phyloP scores from a whole-genome alignment of 176 grass and related monocot genomes.

The Triticum dicoccoides region DNA sequence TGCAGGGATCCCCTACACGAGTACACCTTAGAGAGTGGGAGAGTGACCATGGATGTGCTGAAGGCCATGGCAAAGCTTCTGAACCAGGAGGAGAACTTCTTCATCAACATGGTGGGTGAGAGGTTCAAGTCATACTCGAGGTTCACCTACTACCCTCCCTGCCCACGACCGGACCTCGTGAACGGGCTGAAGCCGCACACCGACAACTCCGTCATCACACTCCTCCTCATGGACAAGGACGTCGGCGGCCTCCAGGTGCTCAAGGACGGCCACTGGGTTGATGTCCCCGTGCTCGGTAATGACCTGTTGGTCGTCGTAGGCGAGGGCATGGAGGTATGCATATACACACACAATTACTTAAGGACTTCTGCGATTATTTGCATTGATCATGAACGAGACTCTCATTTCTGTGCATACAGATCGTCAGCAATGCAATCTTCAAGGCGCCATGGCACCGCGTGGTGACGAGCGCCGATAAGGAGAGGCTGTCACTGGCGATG shows the following conservation, averaged over 20 bases:
- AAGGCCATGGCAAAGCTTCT: slow-evolving; percentile 33
- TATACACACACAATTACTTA: too few relatives aligned
- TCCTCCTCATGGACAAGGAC: slow-evolving; percentile 49
- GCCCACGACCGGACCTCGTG: slow-evolving; percentile 52
- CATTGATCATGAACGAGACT: neutral
- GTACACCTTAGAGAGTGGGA: slow-evolving; percentile 27
- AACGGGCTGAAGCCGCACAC: slow-evolving; percentile 64
- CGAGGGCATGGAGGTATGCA: slow-evolving; percentile 42
- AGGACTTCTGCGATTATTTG: too few relatives aligned
- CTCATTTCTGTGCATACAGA: neutral
- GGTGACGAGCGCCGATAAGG: neutral
- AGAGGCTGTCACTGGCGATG: slow-evolving; percentile 38
- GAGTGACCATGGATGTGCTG: slow-evolving; percentile 25
- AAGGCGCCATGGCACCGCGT: slow-evolving; percentile 43
- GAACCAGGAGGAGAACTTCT: slow-evolving; percentile 26
- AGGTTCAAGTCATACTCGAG: neutral
- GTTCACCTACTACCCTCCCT: slow-evolving; percentile 60
- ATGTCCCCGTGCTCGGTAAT: slow-evolving; percentile 24
- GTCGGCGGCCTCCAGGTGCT: slow-evolving; percentile 53
- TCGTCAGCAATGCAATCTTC: slow-evolving; percentile 43
- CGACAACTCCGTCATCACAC: slow-evolving; percentile 48
- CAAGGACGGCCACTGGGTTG: slow-evolving; percentile 34
- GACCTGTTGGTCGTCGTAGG: slow-evolving; percentile 40
- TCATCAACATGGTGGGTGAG: slow-evolving; percentile 37
- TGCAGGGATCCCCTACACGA: slow-evolving; percentile 32